Evolutionary conservation across 805 yeast species (phyloP), one percentile per base, ranked within the genome.

Genomic region (Lipomyces chichibuensis): DNA sequence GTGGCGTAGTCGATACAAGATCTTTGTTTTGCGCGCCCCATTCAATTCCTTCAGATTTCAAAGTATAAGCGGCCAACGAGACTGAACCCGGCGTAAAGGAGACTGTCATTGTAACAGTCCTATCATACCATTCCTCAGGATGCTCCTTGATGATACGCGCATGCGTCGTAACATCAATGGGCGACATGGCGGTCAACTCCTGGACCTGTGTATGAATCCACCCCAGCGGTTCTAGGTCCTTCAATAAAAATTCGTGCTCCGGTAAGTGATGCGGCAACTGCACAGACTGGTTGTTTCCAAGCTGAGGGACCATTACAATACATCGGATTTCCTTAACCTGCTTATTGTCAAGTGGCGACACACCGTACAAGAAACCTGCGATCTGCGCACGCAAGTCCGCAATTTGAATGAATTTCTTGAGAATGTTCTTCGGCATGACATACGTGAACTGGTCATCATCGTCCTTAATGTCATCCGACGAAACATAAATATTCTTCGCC

Each of bases 181-280:
- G 87, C 5, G 89, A 80, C 80, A 93, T 83, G 61, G 82, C 81
- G 59, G 84, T 84, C 5, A 83, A 71, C 51, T 90, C 97, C 23
- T 84, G 85, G 0, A 89, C 83, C 76, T 89, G 92, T 0, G 98
- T 91, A 75, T 94, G 98, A n/a, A 95, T 84, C 97, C 97, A 91
- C 0, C 99, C 99, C 20, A 95, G 77, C 4, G 95, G 84, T 74
- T 92, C 93, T 46, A 91, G 76, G 1, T 85, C 89, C n/a, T 82
- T 80, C 11, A 84, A 72, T 57, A 79, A 80, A 8, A 79, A 73
- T 4, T 78, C 77, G 17, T 71, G 73, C 0, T 75, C 74, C 1
- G 88, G 86, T 2, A 83, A 71, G 33, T 73, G 66, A 0, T 74
- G 72, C 3, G 94, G 87, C 64, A 92, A 82, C 71, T 89, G 87